Conservation (phyloP, 768 basidiomycete genomes). For the Leccinum uliginosum region DNA sequence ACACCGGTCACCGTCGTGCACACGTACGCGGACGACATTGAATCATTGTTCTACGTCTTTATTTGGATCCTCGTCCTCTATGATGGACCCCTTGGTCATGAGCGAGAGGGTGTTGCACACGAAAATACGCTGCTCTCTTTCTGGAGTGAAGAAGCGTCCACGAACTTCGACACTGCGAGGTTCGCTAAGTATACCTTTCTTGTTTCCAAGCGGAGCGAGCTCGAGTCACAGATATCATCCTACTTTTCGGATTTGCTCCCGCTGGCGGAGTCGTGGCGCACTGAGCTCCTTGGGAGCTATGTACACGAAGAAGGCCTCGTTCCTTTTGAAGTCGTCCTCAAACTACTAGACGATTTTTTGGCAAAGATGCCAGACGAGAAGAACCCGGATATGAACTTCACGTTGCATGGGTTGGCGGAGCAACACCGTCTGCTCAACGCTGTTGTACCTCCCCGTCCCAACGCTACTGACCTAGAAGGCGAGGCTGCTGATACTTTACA, state of each 20-base stretch:
- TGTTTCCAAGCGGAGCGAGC: neutral
- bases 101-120: neutral
- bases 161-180: neutral
- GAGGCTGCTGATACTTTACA: neutral
- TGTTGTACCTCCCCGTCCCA: neutral
- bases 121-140: neutral
- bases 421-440: neutral
- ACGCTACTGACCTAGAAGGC: neutral
- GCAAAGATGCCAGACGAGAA: neutral
- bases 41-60: neutral
- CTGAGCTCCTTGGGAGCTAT: neutral
- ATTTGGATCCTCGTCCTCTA: neutral
- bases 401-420: neutral
- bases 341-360: neutral
- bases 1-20: neutral
- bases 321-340: neutral
- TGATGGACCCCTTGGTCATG: neutral
- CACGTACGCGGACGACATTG: neutral
- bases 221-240: neutral
- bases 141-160: neutral
- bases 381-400: neutral
- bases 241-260: neutral
- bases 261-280: neutral
- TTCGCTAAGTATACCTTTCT: neutral
- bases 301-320: neutral